Base-by-base conservation (phyloP, 768 basidiomycete genomes). In the Trametes maxima region DNA sequence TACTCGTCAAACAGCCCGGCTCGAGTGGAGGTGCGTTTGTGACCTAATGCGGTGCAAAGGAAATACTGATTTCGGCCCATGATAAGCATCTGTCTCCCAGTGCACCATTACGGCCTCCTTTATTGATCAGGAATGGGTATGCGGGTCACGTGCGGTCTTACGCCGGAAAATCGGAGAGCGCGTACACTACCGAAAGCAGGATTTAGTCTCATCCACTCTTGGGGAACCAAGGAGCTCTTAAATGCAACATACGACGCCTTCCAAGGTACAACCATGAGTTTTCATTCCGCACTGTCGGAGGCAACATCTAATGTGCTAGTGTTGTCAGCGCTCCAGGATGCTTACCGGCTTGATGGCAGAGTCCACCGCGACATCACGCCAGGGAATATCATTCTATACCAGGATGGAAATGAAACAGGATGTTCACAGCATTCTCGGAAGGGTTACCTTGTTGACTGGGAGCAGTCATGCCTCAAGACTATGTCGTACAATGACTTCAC, bases 381-480 rank as follows among this genome's bases (percentile, higher is more conserved):
- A 5, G 43, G 19, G 5, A 56, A 56, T 33, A 56, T 56, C 33
- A 56, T 56, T 16, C 43, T 56, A 8, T 28, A 36, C 43, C 21
- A 33, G 3, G 44, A 46, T 19, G 1, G 43, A 10, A 21, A 6
- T 7, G 6, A 45, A 2, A 2, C 6, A n/a, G 5, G 4, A 4
- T 12, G 44, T 45, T 45, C 44, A 3, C 19, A 45, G 5, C 6
- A 45, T 4, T 11, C n/a, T 17, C 42, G 40, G 3, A 14, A 35
- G 24, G 54, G 54, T n/a, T 56, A 37, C 22, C 57, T 59, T 14
- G 52, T 59, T n/a, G 57, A 59, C 24, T 59, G 57, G 46, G 57
- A 28, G 21, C 49, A 45, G n/a, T 45, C 44, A n/a, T 45, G 8
- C 8, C 19, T 21, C 44, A 12, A 14, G n/a, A 12, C 19, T 10